Conservation (phyloP, 1,284 basidiomycete species). For the Tetrapyrgos nigripes region DNA sequence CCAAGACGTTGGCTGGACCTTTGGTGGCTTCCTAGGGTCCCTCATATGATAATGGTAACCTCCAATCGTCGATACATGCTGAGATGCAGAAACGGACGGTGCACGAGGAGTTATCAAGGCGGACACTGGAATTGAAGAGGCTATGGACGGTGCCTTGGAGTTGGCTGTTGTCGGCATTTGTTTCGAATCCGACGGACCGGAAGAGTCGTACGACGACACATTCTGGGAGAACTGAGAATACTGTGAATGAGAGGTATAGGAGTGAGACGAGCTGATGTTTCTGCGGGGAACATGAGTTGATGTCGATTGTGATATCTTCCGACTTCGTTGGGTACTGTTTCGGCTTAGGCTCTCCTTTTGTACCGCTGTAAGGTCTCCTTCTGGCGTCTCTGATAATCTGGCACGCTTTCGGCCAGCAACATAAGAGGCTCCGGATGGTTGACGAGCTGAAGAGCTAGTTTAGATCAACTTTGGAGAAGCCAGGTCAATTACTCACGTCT, state of each 20-base stretch:
- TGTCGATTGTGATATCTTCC: not conserved
- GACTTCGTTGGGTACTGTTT: not conserved
- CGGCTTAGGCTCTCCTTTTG: not conserved
- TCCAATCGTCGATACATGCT: conserved; percentile 44
- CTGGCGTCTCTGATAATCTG: conserved; percentile 57
- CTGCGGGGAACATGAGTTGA: not conserved
- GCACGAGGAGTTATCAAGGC: conserved; percentile 78
- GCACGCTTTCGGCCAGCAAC: conserved; percentile 69
- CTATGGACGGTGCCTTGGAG: conserved; percentile 7
- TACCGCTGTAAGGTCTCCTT: conserved; percentile 18
- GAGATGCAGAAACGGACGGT: conserved; percentile 55
- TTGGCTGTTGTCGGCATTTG: conserved; percentile 27
- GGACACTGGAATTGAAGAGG: conserved; percentile 75
- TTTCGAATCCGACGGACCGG: conserved; percentile 22
- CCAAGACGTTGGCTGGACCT: conserved; percentile 65
- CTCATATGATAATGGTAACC: conserved; percentile 70
- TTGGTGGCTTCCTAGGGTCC: conserved; percentile 71
- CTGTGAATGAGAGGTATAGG: not conserved
- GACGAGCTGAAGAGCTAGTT: conserved; percentile 40
- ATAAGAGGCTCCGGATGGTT: conserved; percentile 45
- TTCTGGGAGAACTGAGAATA: conserved; percentile 5
- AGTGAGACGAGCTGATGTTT: not conserved
- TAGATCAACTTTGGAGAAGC: conserved; percentile 11
- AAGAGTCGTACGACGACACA: conserved; percentile 32
- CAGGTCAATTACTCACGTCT: conserved; percentile 40